Base-by-base conservation (phyloP, 345 rosid species). In the Eucalyptus sp. region DNA sequence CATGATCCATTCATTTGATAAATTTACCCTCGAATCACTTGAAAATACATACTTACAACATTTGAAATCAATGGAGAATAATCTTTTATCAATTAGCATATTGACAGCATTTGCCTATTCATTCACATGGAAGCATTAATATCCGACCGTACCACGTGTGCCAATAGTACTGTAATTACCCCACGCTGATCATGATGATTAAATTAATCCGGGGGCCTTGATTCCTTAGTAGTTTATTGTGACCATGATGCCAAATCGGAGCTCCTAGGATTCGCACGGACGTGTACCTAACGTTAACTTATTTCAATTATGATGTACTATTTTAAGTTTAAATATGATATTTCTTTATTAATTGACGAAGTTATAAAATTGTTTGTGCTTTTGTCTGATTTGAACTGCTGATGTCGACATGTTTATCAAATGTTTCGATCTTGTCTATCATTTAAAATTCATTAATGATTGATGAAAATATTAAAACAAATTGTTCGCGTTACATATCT, bases 1-100 rank as follows among this genome's bases (percentile, higher is more conserved):
- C 0, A 6, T 0, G 0, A 56, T 8, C 29, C 1, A 56, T 9
- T 10, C 62, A 56, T 24, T 56, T 22, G 13, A 56, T 24, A 56
- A 0, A 10, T 24, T 10, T 56, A 56, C 1, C 6, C 4, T 58
- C 2, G 2, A 11, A 12, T 60, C 66, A 60, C 8, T 25, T 5
- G n/a, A 60, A 60, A 60, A 33, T 8, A 11, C 0, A 4, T 37
- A 33, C 0, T 17, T 33, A 41, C 25, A 37, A 7, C 7, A 10
- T 71, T 5, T 3, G 13, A 71, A 18, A 71, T 71, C 1, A 9
- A 71, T 11, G 27, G 13, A 71, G 46, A 33, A 33, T 66, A n/a
- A 31, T 66, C 79, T 7, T 31, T 66, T 31, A 66, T 31, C 20
- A 33, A 18, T 17, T 8, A 17, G 43, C 43, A 17, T 33, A 16